Base-by-base conservation (phyloP, 352 stramenopile genomes). In the Pythium rishiriense region DNA sequence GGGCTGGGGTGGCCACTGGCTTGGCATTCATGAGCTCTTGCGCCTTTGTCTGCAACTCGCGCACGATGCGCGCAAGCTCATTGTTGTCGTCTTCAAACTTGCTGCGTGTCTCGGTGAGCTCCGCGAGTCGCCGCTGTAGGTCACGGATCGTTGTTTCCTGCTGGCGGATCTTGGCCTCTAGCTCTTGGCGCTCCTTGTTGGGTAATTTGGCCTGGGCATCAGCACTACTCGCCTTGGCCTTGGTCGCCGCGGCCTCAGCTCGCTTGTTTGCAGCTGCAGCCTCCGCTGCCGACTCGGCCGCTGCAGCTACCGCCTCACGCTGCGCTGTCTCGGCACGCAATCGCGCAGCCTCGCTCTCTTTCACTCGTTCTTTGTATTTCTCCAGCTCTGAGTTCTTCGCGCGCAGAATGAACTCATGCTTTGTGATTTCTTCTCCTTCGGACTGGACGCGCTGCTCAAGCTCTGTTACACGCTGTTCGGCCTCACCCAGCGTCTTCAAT, bases 1-100 rank as follows among this genome's bases (percentile, higher is more conserved):
- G 15, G 9, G 26, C 26, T 12, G 22, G 14, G 21, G 31, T 9
- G 8, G 25, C 17, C 11, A 22, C 10, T 22, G 39, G 21, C 11
- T 24, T 52, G 12, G 58, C 45, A 22, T 51, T 62, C 64, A 73
- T 66, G 59, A 58, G 66, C 49, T 57, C 66, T 45, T 62, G 76
- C 22, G 39, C 74, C 24, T 76, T 79, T 42, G 69, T 53, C 60
- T 88, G 73, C 21, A 91, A 26, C 9, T 88, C 79, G 1, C 74
- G 64, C 6, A 89, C 70, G 22, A 84, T 79, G 17, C 66, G 64
- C 29, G 58, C 62, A 0, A 91, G 73, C 29, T 85, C 79, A 11
- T 64, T 67, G 64, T 91, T 89, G 51, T 91, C 82, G 7, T 55
- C 43, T 62, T 91, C 74, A 35, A 88, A 74, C 31, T 78, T 69